Evolutionary conservation across 2,329 filamentous ascomycete species (phyloP).

Genomic region (Huntiella bhutanensis): DNA sequence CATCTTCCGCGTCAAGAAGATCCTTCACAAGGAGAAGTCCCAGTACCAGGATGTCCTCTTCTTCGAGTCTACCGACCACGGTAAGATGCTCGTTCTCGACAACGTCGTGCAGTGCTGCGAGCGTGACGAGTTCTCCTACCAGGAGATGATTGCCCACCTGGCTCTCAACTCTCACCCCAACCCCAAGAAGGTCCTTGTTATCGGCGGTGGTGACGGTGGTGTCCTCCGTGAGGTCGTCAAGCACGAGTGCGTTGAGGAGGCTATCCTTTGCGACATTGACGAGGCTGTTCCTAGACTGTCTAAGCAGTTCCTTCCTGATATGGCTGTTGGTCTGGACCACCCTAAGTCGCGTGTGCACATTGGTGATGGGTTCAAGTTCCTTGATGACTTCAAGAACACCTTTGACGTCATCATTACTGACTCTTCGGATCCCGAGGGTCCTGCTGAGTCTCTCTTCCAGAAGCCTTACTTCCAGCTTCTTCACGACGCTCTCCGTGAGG

Average conservation of each 20-base stretch:
- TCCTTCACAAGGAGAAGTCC: constrained; percentile 97
- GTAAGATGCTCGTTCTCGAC: constrained; percentile 89
- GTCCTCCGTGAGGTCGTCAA: constrained; percentile 98
- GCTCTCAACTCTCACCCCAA: constrained; percentile 97
- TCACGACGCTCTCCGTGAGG: constrained; percentile 71
- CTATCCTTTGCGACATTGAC: constrained; percentile 93
- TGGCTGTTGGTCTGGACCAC: constrained; percentile 86
- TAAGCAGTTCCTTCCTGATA: constrained; percentile 91
- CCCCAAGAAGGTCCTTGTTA: constrained; percentile 96
- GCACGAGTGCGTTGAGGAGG: constrained; percentile 93
- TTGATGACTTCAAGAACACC: constrained; percentile 85
- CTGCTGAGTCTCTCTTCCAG: constrained; percentile 91
- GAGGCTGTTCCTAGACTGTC: constrained; percentile 97
- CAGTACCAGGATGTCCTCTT: constrained; percentile 98
- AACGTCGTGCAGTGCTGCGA: constrained; percentile 99
- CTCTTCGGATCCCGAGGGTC: constrained; percentile 91
- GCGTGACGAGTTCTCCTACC: constrained; percentile 97
- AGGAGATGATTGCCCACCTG: constrained; percentile 99
- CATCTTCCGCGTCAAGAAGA: constrained; percentile 93
- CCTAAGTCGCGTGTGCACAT: constrained; percentile 84
- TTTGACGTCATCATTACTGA: constrained; percentile 99
- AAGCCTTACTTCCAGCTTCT: constrained; percentile 97
- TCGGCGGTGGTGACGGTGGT: constrained; percentile 91
- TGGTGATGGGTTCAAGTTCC: constrained; percentile 97
- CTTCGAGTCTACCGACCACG: constrained; percentile 95